Base-by-base conservation (phyloP, 176 grass and related monocot species). In the Carex parvula region DNA sequence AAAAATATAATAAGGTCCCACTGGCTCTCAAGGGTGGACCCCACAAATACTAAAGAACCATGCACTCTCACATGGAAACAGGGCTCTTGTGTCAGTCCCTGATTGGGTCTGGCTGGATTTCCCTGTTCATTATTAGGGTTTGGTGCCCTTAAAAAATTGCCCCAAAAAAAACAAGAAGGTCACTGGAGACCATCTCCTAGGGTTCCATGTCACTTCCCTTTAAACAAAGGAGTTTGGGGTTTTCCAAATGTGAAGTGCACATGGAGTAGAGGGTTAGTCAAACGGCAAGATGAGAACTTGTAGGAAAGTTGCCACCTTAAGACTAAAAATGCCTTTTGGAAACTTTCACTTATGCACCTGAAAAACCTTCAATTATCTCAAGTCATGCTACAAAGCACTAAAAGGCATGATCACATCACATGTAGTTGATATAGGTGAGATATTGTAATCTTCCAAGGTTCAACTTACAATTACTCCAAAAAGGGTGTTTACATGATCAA, bases 41-140 rank as follows among this genome's bases (percentile, higher is more conserved):
- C 87, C 88, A 84, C 89, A 11, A 65, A 84, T 78, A 54, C 86
- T 32, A 89, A 87, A 85, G 81, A 52, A 74, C 81, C 84, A 93
- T 93, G 91, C 87, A 82, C 59, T 83, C 89, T 87, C 89, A 94
- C 91, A 94, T 91, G 89, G 84, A 91, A 94, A 91, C 89, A 94
- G 87, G 50, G 84, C 85, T 79, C 87, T 83, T 87, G 89, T 91
- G 89, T 89, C 89, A 91, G 91, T 80, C 78, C 86, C 87, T 93
- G 84, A 91, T 89, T 91, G 87, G 82, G 72, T 81, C 42, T 81
- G 76, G 81, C 81, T 76, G 81, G 89, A 73, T 89, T 89, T 87
- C 71, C 55, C 89, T 94, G 89, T 94, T 84, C 88, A 91, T 77
- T 55, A 80, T 87, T 72, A 63, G 89, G 86, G 89, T 75, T 82